These are phyloP conservation scores for Coriolopsis trogii DNA, from an alignment of 1,284 basidiomycete genomes.

Conservation along the genomic window DNA sequence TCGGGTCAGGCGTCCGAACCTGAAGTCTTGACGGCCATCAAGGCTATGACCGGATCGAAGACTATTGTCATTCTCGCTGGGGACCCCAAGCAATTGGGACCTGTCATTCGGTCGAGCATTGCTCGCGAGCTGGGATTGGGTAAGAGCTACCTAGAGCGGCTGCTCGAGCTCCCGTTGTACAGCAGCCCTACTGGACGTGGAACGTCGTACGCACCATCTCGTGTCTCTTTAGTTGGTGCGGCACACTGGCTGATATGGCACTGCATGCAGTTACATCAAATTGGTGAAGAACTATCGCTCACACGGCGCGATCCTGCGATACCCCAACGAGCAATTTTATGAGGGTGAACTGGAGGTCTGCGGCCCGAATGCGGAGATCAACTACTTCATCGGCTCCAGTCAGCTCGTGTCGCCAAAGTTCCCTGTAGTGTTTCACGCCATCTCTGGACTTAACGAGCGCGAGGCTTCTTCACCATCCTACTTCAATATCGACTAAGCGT, in stretches of 20 bases:
- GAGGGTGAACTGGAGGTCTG: slow-evolving; percentile 48
- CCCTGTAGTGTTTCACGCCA: slow-evolving; percentile 51
- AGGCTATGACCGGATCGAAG: slow-evolving; percentile 43
- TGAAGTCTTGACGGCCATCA: slow-evolving; percentile 56
- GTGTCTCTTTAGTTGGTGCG: slow-evolving; percentile 34
- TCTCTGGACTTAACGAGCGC: slow-evolving; percentile 45
- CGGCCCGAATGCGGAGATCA: slow-evolving; percentile 39
- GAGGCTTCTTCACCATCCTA: slow-evolving; percentile 50
- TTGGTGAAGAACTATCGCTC: slow-evolving; percentile 61
- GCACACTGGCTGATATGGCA: neutral
- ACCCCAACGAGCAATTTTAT: slow-evolving; percentile 63
- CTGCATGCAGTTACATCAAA: slow-evolving; percentile 44
- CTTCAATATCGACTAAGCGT: slow-evolving; percentile 50
- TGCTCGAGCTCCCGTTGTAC: slow-evolving; percentile 53
- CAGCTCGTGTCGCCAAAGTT: slow-evolving; percentile 35
- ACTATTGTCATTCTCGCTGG: slow-evolving; percentile 57
- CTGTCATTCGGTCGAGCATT: slow-evolving; percentile 51
- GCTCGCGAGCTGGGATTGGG: slow-evolving; percentile 50
- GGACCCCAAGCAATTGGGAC: slow-evolving; percentile 62
- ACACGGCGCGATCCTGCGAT: slow-evolving; percentile 55
- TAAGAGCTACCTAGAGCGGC: slow-evolving; percentile 51
- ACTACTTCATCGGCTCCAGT: slow-evolving; percentile 31
- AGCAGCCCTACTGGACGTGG: slow-evolving; percentile 29
- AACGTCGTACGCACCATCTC: slow-evolving; percentile 41
- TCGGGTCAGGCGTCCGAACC: slow-evolving; percentile 67